Percentiles rank a stretch among this genome's conserved stretches.
These are phyloP conservation scores for Lentinula aciculospora DNA, from an alignment of 768 basidiomycete genomes.

Conservation along the genomic window DNA sequence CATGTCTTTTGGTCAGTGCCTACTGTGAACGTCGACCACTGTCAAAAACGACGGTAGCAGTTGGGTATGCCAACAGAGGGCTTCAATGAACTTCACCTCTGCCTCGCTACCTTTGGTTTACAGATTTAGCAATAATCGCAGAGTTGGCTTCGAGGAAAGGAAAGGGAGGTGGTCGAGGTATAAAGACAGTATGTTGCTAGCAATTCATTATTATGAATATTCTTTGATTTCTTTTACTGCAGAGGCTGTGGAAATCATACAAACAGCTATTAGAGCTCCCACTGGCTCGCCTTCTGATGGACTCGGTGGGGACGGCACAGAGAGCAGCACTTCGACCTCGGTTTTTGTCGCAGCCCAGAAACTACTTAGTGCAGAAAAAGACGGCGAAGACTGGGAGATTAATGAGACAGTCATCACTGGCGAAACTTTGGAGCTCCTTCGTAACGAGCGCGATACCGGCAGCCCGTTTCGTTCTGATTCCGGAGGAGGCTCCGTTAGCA, in stretches of 20 bases:
- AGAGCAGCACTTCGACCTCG: conserved; percentile 7
- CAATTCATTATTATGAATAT: background rate
- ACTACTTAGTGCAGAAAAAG: conserved; percentile 3
- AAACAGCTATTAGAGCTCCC: background rate
- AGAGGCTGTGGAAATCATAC: background rate
- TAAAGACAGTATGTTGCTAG: background rate
- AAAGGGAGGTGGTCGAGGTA: background rate
- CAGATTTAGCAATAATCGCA: background rate
- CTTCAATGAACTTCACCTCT: conserved; percentile 5
- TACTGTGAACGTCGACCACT: background rate
- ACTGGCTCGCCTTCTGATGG: conserved; percentile 3
- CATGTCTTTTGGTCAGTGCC: background rate
- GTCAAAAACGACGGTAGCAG: background rate
- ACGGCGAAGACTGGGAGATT: conserved; percentile 4
- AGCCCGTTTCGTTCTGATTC: background rate
- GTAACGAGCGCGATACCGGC: conserved; percentile 1
- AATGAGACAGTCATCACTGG: conserved; percentile 1
- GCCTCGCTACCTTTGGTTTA: background rate
- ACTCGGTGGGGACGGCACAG: background rate
- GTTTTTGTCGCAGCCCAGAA: conserved; percentile 3
- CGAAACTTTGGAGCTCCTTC: background rate
- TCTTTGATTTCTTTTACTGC: too few species aligned
- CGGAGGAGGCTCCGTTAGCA: background rate
- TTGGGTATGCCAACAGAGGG: background rate
- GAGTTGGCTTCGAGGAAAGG: background rate